Base-by-base conservation (phyloP, 331 rosid genomes). In the Spiraea crenata region DNA sequence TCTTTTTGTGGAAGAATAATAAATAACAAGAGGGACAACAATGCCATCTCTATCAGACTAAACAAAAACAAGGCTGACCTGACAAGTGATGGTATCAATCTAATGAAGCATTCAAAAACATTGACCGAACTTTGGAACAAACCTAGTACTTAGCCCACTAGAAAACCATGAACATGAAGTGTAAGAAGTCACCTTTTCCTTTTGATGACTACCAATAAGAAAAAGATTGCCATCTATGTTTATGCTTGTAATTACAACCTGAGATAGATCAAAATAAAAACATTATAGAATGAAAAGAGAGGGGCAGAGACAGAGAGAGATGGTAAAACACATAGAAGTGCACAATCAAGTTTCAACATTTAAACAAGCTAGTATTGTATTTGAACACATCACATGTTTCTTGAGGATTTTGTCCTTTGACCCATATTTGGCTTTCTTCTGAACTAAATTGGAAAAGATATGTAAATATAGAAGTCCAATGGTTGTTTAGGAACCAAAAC, bases 171-270 rank as follows among this genome's bases (percentile, higher is more conserved):
- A 51, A 69, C 62, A 14, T 9, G 17, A 69, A 54, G 25, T 44
- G 44, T 51, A 57, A 57, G 39, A 58, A 44, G 77, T 70, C 73
- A 91, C 97, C 89, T 87, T 75, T 82, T 83, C 89, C 80, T 91
- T 91, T 76, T 80, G 81, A 87, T 87, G 79, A 76, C 99, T 45
- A 45, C 49, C 49, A 45, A 45, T 45, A 9, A 90, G 90, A 57
- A 90, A 86, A 70, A 93, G 99, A 72, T 68, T 77, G 37, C 95
- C 92, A 2, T 85, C 81, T 58, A 93, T 69, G 72, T 76, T 83
- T 79, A 93, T 82, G 85, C 99, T 87, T 73, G 99, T 93, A 74
- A 87, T 78, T 80, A 93, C 88, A 69, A 93, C 95, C 97, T 93
- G 91, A 44, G 63, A 65, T 47, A 41, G 11, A 69, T 69, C 49